phyloP scores from a whole-genome alignment of 2,329 filamentous ascomycete species.

The Juglanconis sp. region DNA sequence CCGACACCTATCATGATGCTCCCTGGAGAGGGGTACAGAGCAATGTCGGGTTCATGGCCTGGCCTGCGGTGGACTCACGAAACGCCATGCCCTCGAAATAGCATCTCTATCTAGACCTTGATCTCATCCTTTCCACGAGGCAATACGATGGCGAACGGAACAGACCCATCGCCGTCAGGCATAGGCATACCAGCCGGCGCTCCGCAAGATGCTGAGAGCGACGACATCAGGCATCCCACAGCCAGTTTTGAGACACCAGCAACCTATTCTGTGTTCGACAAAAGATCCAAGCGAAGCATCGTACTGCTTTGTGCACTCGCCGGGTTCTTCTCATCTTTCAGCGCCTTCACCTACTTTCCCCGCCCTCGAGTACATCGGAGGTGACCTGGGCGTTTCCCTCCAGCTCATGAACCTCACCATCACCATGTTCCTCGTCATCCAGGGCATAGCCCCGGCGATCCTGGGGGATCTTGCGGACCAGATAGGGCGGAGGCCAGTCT shows the following conservation, averaged over 20 bases:
- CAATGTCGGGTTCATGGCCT: too few relatives aligned
- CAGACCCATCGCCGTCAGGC: too few relatives aligned
- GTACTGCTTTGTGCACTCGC: conserved; percentile 9
- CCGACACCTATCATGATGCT: too few relatives aligned
- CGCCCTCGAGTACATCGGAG: conserved; percentile 21
- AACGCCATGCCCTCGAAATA: too few relatives aligned
- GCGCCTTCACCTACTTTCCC: conserved; percentile 28
- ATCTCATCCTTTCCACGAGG: too few relatives aligned
- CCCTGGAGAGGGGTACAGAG: too few relatives aligned
- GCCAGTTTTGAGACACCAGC: neutral
- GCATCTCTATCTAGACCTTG: too few relatives aligned
- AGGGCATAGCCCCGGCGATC: conserved; percentile 30
- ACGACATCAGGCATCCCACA: too few relatives aligned
- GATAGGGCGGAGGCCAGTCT: conserved; percentile 11
- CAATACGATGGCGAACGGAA: too few relatives aligned
- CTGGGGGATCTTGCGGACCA: conserved; percentile 16
- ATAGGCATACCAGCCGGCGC: too few relatives aligned
- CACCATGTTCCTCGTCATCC: conserved; percentile 41
- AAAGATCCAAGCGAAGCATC: neutral
- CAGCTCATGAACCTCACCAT: conserved; percentile 35
- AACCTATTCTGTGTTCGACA: neutral
- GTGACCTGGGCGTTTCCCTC: conserved; percentile 21
- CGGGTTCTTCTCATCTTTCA: conserved; percentile 24
- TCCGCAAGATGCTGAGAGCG: too few relatives aligned
- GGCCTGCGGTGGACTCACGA: too few relatives aligned